Conservation (phyloP, 371 early-diverging fungal species). For the Saksenaea vasiformis region DNA sequence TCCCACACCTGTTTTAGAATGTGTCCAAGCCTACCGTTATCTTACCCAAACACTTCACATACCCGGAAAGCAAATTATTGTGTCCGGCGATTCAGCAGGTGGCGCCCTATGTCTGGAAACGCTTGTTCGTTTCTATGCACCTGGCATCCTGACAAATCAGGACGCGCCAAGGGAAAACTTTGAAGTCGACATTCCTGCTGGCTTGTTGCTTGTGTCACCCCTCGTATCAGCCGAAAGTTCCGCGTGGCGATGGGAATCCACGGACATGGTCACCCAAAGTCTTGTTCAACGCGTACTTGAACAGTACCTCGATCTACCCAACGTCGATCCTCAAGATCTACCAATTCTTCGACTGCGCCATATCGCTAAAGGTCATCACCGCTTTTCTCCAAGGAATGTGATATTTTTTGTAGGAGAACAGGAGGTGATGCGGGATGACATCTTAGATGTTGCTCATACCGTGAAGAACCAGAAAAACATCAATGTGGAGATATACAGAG, state of each 20-base stretch:
- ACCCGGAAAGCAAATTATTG: slow-evolving; percentile 17
- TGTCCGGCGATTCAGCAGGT: slow-evolving; percentile 33
- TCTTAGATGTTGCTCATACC: background rate
- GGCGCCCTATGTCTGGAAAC: slow-evolving; percentile 24
- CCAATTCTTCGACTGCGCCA: slow-evolving; percentile 5
- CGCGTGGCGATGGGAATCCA: slow-evolving; percentile 20
- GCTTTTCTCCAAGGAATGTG: slow-evolving; percentile 13
- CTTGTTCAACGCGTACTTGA: slow-evolving; percentile 17
- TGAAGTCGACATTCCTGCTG: slow-evolving; percentile 18
- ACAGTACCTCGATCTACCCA: slow-evolving; percentile 25
- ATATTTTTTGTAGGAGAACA: slow-evolving; percentile 15
- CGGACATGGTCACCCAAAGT: slow-evolving; percentile 18
- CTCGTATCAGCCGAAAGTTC: slow-evolving; percentile 14
- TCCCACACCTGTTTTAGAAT: slow-evolving; percentile 26
- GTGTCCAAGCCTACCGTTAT: slow-evolving; percentile 26
- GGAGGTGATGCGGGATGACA: slow-evolving; percentile 21
- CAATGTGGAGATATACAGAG: slow-evolving; percentile 19
- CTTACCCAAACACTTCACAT: slow-evolving; percentile 19
- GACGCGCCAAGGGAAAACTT: slow-evolving; percentile 15
- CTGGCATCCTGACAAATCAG: background rate
- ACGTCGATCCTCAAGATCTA: background rate
- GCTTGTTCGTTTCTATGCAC: slow-evolving; percentile 12
- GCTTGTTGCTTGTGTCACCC: slow-evolving; percentile 23
- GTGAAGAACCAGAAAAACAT: slow-evolving; percentile 7
- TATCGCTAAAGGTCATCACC: slow-evolving; percentile 9